Percentiles rank a stretch among this genome's conserved stretches.
phyloP scores from a whole-genome alignment of 257 asterid species.

The Solanum chiquidenum region DNA sequence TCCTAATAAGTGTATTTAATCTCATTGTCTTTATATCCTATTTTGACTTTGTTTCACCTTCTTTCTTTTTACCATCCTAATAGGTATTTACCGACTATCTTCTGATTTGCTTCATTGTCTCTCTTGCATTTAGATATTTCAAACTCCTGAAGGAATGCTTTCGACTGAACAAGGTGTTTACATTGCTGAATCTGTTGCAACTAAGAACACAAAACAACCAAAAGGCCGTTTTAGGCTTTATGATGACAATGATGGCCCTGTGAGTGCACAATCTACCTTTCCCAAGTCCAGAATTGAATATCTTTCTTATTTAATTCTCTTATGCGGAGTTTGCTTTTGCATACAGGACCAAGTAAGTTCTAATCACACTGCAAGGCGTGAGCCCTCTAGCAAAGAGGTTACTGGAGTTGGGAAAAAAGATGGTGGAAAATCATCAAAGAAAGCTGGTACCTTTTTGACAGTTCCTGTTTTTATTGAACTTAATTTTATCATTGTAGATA shows the following conservation, averaged over 20 bases:
- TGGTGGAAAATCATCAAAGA: constrained; percentile 57
- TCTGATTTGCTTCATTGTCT: neutral
- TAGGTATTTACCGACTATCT: neutral
- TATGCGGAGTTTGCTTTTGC: constrained; percentile 4
- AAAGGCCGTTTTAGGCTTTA: constrained; percentile 81
- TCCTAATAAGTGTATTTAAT: neutral
- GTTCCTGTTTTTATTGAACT: neutral
- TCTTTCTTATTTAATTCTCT: neutral
- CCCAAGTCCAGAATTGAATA: neutral
- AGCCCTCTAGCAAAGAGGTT: constrained; percentile 41
- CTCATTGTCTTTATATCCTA: neutral
- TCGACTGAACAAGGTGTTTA: constrained; percentile 92
- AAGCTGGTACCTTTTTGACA: constrained; percentile 40
- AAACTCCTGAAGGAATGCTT: constrained; percentile 84
- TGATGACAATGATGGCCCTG: constrained; percentile 46
- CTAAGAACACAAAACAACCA: constrained; percentile 74
- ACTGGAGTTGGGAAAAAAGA: constrained; percentile 57
- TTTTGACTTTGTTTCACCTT: neutral
- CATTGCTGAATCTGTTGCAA: constrained; percentile 67
- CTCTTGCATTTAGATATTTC: constrained; percentile 50
- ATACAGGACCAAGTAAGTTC: constrained; percentile 59
- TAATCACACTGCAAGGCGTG: constrained; percentile 47
- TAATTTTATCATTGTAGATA: neutral
- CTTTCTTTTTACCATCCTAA: neutral
- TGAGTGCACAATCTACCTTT: neutral